Percentiles rank a stretch among this genome's conserved stretches.
Conservation (phyloP, 805 yeast genomes). For the Zygotorulaspora florentina region DNA sequence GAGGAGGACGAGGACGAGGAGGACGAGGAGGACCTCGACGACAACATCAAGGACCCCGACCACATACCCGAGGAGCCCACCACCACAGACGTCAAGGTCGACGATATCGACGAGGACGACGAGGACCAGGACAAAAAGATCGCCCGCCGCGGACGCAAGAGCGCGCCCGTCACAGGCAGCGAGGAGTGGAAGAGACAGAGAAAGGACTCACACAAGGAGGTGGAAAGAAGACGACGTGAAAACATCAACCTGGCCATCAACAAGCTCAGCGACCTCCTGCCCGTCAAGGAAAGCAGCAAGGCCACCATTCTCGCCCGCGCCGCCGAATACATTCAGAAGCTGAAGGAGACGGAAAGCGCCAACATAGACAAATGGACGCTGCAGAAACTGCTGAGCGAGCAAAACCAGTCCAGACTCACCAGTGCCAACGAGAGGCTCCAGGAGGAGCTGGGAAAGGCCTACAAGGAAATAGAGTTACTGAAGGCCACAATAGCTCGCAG, state of each 20-base stretch:
- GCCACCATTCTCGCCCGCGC: slow-evolving; percentile 85
- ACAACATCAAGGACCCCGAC: slow-evolving; percentile 19
- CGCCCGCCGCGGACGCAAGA: slow-evolving; percentile 29
- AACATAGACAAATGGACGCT: slow-evolving; percentile 93
- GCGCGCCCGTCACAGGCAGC: slow-evolving; percentile 28
- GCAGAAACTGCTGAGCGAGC: slow-evolving; percentile 88
- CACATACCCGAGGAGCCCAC: slow-evolving; percentile 12
- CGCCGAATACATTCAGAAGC: slow-evolving; percentile 82
- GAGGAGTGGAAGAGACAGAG: slow-evolving; percentile 46
- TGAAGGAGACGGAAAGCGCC: slow-evolving; percentile 84
- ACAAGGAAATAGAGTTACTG: slow-evolving; percentile 85
- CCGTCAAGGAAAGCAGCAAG: slow-evolving; percentile 76
- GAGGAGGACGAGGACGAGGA: slow-evolving; percentile 17
- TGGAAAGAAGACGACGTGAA: slow-evolving; percentile 88
- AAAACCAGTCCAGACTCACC: slow-evolving; percentile 79
- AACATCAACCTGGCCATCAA: slow-evolving; percentile 83
- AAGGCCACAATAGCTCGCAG: slow-evolving; percentile 33
- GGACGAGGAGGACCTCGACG: slow-evolving; percentile 19
- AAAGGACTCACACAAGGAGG: slow-evolving; percentile 91
- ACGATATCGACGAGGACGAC: slow-evolving; percentile 8
- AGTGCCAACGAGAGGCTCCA: slow-evolving; percentile 84
- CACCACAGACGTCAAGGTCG: slow-evolving; percentile 8
- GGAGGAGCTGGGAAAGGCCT: slow-evolving; percentile 83
- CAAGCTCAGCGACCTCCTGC: slow-evolving; percentile 71
- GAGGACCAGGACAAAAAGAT: slow-evolving; percentile 14